A percentile compares a stretch with the other conserved stretches of the same genome.
Evolutionary conservation across 1,284 basidiomycete genomes (phyloP).

Genomic region (Apiotrichum domesticum): DNA sequence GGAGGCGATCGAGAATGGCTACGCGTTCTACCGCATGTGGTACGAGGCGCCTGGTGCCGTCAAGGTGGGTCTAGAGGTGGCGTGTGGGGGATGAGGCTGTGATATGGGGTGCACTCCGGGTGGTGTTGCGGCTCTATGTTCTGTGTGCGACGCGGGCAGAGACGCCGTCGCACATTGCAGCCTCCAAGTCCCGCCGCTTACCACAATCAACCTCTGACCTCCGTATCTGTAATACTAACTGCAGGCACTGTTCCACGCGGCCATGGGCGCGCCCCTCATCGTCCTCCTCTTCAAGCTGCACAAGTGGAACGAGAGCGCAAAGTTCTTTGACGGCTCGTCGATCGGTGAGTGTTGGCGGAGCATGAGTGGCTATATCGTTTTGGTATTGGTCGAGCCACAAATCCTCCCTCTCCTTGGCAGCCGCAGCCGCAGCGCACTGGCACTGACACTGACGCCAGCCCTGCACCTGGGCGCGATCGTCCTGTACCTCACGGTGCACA

Average conservation of each 20-base stretch:
- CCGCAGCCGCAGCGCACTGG: too few species aligned
- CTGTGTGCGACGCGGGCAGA: not conserved
- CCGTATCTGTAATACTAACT: not conserved
- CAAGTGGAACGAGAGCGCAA: constrained; percentile 79
- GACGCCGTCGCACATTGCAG: too few species aligned
- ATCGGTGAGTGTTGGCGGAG: constrained; percentile 54
- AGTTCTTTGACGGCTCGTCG: constrained; percentile 83
- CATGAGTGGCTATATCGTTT: not conserved
- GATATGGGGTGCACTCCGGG: not conserved
- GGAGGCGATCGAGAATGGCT: constrained; percentile 63
- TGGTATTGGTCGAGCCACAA: too few species aligned
- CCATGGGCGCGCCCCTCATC: constrained; percentile 67
- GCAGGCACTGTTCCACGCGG: constrained; percentile 73
- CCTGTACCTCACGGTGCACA: constrained; percentile 71
- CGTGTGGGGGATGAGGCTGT: too few species aligned
- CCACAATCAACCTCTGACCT: too few species aligned
- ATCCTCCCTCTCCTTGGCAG: too few species aligned
- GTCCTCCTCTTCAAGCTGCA: constrained; percentile 70
- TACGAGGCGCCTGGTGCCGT: constrained; percentile 82
- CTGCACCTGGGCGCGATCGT: constrained; percentile 67
- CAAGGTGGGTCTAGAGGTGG: constrained; percentile 55
- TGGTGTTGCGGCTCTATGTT: not conserved
- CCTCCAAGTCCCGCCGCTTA: too few species aligned
- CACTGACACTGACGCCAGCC: constrained; percentile 47
- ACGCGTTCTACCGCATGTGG: constrained; percentile 82